A percentile compares a stretch with the other conserved stretches of the same genome.
phyloP scores from a whole-genome alignment of 2,329 filamentous ascomycete species.

The Neoascochyta sp. region DNA sequence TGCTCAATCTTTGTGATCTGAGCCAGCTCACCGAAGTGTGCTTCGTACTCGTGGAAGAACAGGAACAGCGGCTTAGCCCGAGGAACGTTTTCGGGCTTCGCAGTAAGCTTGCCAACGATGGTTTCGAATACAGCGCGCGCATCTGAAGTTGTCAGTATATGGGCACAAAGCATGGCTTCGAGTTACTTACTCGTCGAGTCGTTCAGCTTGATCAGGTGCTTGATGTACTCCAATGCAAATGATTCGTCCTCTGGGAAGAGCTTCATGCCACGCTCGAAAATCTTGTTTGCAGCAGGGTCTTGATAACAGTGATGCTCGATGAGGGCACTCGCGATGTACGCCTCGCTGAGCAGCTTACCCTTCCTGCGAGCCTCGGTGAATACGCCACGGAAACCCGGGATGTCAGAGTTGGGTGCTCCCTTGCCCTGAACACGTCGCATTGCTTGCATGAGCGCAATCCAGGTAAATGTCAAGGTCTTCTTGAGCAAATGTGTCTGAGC shows the following conservation, averaged over 20 bases:
- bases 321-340: conserved; percentile 88
- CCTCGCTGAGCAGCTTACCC: conserved; percentile 86
- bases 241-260: conserved; percentile 90
- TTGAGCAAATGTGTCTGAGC: conserved; percentile 73
- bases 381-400: conserved; percentile 74
- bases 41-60: conserved; percentile 95
- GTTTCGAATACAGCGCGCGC: conserved; percentile 95
- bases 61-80: conserved; percentile 83
- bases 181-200: conserved; percentile 79
- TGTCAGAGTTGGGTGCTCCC: conserved; percentile 57
- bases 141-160: conserved; percentile 53
- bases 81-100: conserved; percentile 67
- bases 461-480: conserved; percentile 83
- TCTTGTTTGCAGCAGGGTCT: conserved; percentile 86
- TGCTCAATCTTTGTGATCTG: conserved; percentile 89
- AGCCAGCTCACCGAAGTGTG: conserved; percentile 84
- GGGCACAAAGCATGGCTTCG: conserved; percentile 4
- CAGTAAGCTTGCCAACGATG: conserved; percentile 75
- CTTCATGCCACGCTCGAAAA: conserved; percentile 90
- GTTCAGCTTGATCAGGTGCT: conserved; percentile 86
- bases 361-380: conserved; percentile 85
- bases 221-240: conserved; percentile 93
- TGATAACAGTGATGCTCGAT: conserved; percentile 97
- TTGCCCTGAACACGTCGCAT: conserved; percentile 92
- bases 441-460: conserved; percentile 90